Percentiles rank a stretch among this genome's conserved stretches.
Conservation (phyloP, 352 stramenopile genomes). For the Pythium rhizo-oryzae region DNA sequence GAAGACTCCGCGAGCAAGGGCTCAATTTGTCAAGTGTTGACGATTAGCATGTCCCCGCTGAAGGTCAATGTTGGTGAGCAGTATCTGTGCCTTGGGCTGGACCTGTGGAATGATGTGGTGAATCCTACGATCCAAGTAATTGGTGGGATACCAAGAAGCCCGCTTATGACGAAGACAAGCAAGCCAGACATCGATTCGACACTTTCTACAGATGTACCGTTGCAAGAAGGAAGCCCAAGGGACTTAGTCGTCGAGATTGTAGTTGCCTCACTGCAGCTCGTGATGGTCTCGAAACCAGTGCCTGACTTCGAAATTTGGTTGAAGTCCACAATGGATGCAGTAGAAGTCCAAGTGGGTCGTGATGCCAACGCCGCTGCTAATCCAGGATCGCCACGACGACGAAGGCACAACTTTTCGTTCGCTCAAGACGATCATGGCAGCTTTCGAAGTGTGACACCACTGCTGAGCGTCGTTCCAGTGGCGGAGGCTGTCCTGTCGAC, state of each 20-base stretch:
- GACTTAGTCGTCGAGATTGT: not conserved
- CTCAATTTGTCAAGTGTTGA: not conserved
- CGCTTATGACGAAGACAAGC: not conserved
- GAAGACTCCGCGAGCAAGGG: not conserved
- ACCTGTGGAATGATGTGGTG: conserved; percentile 33
- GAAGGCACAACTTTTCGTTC: conserved; percentile 27
- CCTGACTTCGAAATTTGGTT: conserved; percentile 30
- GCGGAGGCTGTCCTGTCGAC: conserved; percentile 20
- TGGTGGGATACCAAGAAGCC: conserved; percentile 8
- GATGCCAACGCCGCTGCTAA: conserved; percentile 10
- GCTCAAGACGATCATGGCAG: conserved; percentile 20
- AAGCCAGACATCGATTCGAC: not conserved
- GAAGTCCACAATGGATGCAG: conserved; percentile 20
- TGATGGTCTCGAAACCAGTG: conserved; percentile 24
- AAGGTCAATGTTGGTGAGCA: conserved; percentile 29
- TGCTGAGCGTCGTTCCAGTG: conserved; percentile 20
- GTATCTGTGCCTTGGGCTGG: conserved; percentile 26
- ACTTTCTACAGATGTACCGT: not conserved
- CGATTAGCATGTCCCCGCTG: conserved; percentile 18
- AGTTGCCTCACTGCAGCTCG: conserved; percentile 21
- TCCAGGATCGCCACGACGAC: conserved; percentile 22
- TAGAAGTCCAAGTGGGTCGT: conserved; percentile 15
- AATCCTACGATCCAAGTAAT: conserved; percentile 28
- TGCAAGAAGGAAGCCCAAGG: not conserved
- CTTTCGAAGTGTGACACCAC: conserved; percentile 23